phyloP scores from a whole-genome alignment of 2,329 filamentous ascomycete genomes.

The Penicillium concentricum region DNA sequence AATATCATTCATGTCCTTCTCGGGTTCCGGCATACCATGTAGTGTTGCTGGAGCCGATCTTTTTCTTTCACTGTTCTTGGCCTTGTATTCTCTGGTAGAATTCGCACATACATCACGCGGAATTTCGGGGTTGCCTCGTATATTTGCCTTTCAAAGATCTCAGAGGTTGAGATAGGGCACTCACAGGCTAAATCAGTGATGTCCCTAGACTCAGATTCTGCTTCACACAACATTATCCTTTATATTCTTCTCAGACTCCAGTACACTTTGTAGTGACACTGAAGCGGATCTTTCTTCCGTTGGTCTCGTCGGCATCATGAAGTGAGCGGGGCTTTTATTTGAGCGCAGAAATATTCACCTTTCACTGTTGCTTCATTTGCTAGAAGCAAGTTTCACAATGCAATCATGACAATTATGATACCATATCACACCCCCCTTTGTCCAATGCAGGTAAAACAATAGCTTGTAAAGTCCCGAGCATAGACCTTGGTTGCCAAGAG shows the following conservation, averaged over 20 bases:
- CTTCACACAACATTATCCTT: neutral
- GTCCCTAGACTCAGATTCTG: neutral
- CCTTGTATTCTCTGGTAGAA: neutral
- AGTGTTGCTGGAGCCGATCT: neutral
- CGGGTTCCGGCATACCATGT: neutral
- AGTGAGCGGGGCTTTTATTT: neutral
- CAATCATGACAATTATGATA: neutral
- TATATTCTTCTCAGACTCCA: neutral
- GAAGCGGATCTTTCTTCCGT: neutral
- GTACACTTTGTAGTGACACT: neutral
- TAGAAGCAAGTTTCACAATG: neutral
- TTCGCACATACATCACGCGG: neutral
- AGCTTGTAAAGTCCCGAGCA: slow-evolving; percentile 1
- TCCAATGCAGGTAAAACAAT: neutral
- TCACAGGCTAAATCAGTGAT: neutral
- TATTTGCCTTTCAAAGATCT: neutral
- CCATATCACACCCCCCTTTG: neutral
- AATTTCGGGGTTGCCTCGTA: neutral
- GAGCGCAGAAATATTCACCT: neutral
- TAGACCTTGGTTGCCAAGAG: slow-evolving; percentile 2
- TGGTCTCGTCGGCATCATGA: neutral
- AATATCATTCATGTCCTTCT: neutral
- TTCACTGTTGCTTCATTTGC: neutral
- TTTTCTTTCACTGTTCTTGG: neutral
- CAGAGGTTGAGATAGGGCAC: neutral